Conservation (phyloP, 306 rosid species). For the Quercus wislizeni region DNA sequence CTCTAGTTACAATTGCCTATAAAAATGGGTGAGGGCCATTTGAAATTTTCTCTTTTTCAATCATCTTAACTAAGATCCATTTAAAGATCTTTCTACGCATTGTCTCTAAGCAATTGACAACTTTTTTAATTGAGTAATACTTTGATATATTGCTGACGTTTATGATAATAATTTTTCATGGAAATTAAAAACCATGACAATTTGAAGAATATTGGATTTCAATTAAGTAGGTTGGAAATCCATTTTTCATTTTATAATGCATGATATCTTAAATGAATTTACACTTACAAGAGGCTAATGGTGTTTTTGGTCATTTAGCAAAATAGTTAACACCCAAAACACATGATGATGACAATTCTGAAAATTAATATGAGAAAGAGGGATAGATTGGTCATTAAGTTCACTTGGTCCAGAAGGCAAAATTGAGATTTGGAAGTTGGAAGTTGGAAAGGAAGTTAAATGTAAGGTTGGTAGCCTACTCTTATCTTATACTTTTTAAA, state of each 20-base stretch:
- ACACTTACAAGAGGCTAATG: background rate
- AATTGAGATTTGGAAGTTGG: conserved; percentile 20
- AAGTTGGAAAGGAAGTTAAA: conserved; percentile 35
- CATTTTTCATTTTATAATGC: too few relatives aligned
- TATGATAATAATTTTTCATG: too few relatives aligned
- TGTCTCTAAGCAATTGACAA: too few relatives aligned
- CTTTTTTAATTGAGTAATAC: too few relatives aligned
- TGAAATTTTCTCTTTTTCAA: background rate
- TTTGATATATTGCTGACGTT: too few relatives aligned
- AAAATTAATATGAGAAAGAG: background rate
- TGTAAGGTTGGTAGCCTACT: conserved; percentile 68
- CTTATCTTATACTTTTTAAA: conserved; percentile 35
- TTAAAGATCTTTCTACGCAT: too few relatives aligned
- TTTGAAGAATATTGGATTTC: too few relatives aligned
- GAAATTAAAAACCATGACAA: too few relatives aligned
- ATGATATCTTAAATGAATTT: too few relatives aligned
- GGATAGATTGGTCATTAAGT: background rate
- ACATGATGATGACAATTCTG: background rate
- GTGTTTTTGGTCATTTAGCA: background rate
- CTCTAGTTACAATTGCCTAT: background rate
- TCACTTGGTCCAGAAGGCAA: conserved; percentile 9
- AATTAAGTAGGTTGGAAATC: too few relatives aligned
- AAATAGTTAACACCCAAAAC: background rate
- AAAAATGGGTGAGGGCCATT: background rate
- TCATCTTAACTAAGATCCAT: background rate